These are phyloP conservation scores for Pyrus hybrid DNA, from an alignment of 331 rosid species.

Conservation along the genomic window DNA sequence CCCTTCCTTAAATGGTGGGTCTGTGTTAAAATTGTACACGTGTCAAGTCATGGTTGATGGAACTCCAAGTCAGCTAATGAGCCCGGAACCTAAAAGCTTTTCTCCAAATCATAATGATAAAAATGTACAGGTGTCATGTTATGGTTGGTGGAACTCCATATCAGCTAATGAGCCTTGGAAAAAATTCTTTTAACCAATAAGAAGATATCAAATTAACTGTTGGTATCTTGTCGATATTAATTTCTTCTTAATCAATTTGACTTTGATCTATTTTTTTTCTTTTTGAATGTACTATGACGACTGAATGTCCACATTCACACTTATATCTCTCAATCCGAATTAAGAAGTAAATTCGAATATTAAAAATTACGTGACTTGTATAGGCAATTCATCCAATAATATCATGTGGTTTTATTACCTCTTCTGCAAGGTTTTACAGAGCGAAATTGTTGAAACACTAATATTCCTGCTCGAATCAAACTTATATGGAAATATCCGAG, in stretches of 20 bases:
- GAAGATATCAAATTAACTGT: too few species aligned
- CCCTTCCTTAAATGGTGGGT: too few species aligned
- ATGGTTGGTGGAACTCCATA: too few species aligned
- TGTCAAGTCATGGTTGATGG: too few species aligned
- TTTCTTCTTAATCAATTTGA: background rate
- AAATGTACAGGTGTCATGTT: too few species aligned
- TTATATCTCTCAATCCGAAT: background rate
- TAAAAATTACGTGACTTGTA: background rate
- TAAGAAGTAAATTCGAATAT: background rate
- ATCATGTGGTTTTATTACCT: background rate
- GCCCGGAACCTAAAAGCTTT: too few species aligned
- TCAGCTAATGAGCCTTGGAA: too few species aligned
- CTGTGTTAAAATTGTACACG: too few species aligned
- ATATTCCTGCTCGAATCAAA: background rate
- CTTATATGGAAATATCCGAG: background rate
- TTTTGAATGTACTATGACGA: background rate
- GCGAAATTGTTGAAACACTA: background rate
- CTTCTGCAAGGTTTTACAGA: background rate
- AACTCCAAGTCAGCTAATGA: too few species aligned
- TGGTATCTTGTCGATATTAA: too few species aligned
- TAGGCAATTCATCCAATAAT: background rate
- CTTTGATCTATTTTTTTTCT: background rate
- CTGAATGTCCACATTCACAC: background rate
- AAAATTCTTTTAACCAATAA: too few species aligned
- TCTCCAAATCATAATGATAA: too few species aligned